Evolutionary conservation across 2,329 filamentous ascomycete genomes (phyloP).

Genomic region (Sporothrix euskadiensis): DNA sequence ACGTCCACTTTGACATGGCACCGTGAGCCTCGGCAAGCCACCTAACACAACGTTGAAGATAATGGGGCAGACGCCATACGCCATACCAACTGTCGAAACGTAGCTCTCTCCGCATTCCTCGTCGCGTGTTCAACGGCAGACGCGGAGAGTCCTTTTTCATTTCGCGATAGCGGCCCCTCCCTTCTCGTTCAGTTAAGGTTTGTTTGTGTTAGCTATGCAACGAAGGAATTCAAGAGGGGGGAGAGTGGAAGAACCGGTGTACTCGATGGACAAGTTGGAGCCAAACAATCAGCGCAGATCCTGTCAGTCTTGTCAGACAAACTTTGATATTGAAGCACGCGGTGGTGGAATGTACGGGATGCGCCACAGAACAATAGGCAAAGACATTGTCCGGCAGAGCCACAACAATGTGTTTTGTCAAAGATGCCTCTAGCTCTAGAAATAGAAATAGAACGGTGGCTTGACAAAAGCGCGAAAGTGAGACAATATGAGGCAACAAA

Average conservation of each 20-base stretch:
- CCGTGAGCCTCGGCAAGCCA: neutral
- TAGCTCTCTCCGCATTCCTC: constrained; percentile 1
- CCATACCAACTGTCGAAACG: neutral
- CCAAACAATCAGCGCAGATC: neutral
- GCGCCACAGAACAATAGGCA: neutral
- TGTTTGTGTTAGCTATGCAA: neutral
- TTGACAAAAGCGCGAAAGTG: neutral
- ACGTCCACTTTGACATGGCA: neutral
- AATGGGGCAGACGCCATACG: neutral
- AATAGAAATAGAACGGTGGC: neutral
- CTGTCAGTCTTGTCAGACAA: neutral
- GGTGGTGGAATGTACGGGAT: neutral
- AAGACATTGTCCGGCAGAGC: neutral
- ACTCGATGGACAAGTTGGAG: neutral
- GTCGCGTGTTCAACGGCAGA: neutral
- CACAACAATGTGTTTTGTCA: neutral
- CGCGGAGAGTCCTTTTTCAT: constrained; percentile 11
- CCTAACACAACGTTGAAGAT: neutral
- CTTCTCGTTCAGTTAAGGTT: neutral
- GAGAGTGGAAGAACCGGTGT: neutral
- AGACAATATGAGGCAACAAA: neutral
- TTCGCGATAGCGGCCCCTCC: neutral
- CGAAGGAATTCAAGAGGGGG: neutral
- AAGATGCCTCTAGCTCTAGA: neutral
- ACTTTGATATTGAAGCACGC: constrained; percentile 2